Evolutionary conservation across 495 filamentous ascomycete genomes (phyloP), one percentile per base, ranked within the genome.

Genomic region (Poronia punctata): DNA sequence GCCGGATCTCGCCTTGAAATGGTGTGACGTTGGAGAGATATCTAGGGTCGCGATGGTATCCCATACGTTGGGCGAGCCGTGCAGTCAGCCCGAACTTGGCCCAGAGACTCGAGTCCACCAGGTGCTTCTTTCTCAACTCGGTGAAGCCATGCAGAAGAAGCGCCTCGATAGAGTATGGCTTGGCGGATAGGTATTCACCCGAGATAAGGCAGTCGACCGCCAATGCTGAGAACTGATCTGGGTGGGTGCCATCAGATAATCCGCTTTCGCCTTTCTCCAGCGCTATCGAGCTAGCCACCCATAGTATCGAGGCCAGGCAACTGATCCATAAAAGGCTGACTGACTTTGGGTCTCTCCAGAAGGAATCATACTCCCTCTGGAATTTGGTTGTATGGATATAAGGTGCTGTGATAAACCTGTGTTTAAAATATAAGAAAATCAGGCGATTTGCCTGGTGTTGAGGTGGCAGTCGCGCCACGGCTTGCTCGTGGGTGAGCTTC

Each of bases 1-100:
- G 60, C 24, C 75, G 62, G 43, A 75, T 70, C 48, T 79, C 75
- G 8, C 57, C 71, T 29, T 68, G 58, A 40, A 72, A 72, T 1
- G 65, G 54, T 1, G 75, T 74, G 11, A 80, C 68, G 22, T 54
- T 51, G 6, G 56, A 32, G 7, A 64, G 49, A 29, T 60, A 45
- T 32, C 58, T 60, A 1, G 66, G 54, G 23, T 76, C 74, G 17
- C 73, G 65, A 37, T 78, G 74, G 36, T 71, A 71, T 19, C 71
- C 74, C 62, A 72, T 67, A 12, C 64, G 61, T 35, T 74, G 48
- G 1, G 71, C 67, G 9, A 76, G 59, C 9, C 68, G 63, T 5
- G 66, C 55, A 15, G 61, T 54, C 9, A 60, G 54, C 12, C 68
- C 67, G 7, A 72, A 56, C 9, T 67, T 51, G 5, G 72, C 57